phyloP scores from a whole-genome alignment of 106 monocot species.

The Ottelia alismoides region DNA sequence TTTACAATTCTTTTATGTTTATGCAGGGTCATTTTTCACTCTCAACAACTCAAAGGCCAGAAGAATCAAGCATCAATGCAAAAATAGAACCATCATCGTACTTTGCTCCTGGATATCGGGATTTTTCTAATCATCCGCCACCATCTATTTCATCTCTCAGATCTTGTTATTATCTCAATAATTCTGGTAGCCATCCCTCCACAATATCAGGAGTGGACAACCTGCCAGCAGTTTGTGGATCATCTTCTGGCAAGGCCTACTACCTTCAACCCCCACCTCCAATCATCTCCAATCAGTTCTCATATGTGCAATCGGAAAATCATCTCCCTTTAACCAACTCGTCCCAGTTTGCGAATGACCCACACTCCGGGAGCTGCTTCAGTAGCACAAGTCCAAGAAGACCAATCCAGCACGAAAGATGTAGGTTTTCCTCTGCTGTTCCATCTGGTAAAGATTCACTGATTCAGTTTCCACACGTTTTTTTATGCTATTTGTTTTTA shows the following conservation, averaged over 20 bases:
- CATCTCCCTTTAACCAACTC: slow-evolving; percentile 24
- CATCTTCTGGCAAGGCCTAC: slow-evolving; percentile 34
- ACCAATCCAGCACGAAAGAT: slow-evolving; percentile 32
- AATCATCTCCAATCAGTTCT: slow-evolving; percentile 67
- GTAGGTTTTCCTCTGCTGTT: slow-evolving; percentile 27
- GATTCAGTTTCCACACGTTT: neutral
- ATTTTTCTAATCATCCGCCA: slow-evolving; percentile 28
- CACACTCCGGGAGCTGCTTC: slow-evolving; percentile 18
- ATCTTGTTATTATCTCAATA: slow-evolving; percentile 23
- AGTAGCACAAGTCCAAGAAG: slow-evolving; percentile 22
- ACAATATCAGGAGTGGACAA: slow-evolving; percentile 24
- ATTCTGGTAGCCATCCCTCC: slow-evolving; percentile 15
- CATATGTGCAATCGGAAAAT: slow-evolving; percentile 46
- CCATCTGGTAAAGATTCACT: slow-evolving; percentile 21
- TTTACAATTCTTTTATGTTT: too few species aligned
- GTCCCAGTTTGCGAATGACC: slow-evolving; percentile 25
- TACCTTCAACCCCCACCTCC: slow-evolving; percentile 57
- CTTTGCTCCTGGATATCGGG: slow-evolving; percentile 34
- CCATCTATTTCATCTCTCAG: slow-evolving; percentile 18
- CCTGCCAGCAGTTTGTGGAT: slow-evolving; percentile 2
- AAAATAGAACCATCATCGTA: slow-evolving; percentile 17
- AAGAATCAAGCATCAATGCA: too few species aligned
- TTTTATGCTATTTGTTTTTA: neutral
- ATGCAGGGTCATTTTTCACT: too few species aligned
- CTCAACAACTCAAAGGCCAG: too few species aligned